Evolutionary conservation across 176 grass and related monocot genomes (phyloP).

Genomic region (Rhynchospora breviuscula): DNA sequence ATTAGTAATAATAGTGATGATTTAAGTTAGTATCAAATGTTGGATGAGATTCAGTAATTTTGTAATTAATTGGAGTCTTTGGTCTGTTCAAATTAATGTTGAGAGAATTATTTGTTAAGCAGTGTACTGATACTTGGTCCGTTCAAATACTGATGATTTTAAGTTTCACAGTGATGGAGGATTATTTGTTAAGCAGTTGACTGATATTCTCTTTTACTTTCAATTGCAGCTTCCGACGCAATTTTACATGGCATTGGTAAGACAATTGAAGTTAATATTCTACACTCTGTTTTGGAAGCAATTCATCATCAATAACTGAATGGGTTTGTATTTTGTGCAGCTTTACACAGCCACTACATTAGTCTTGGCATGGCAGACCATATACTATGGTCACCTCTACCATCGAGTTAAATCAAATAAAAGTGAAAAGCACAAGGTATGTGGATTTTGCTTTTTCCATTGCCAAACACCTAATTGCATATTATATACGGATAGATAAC

Average conservation of each 20-base stretch:
- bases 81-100: no score
- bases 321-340: constrained; percentile 47
- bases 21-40: no score
- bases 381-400: constrained; percentile 72
- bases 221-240: constrained; percentile 85
- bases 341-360: constrained; percentile 69
- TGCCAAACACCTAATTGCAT: not conserved
- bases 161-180: not conserved
- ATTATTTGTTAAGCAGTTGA: not conserved
- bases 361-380: constrained; percentile 57
- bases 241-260: constrained; percentile 94
- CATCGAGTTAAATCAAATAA: constrained; percentile 51
- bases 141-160: no score
- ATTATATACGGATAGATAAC: not conserved
- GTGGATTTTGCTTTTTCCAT: not conserved
- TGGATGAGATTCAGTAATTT: no score
- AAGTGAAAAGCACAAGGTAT: constrained; percentile 40
- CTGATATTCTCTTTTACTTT: constrained; percentile 34
- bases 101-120: no score
- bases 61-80: no score
- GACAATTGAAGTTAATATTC: constrained; percentile 25
- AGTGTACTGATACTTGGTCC: no score
- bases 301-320: not conserved
- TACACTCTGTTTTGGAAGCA: not conserved
- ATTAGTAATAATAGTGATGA: no score